Base-by-base conservation (phyloP, 2,329 filamentous ascomycete species). In the Monosporascus sp. region DNA sequence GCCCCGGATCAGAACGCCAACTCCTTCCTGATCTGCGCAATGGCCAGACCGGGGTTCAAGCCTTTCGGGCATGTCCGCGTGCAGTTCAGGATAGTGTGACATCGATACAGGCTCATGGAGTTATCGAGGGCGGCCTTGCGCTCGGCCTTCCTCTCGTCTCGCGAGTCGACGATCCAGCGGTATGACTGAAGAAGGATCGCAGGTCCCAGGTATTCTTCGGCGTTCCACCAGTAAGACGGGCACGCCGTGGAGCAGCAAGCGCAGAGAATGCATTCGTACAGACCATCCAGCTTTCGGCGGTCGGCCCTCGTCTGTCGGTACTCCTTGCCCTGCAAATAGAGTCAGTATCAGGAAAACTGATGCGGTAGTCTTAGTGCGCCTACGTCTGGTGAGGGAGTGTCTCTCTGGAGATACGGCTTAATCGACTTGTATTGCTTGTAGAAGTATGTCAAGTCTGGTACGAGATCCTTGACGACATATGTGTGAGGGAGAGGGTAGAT, bases 371-470 rank as follows among this genome's bases (percentile, higher is more conserved):
- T 46, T 39, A 48, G 47, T 62, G 24, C 63, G 53, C 88, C 71
- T 82, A 95, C 90, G 70, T 97, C 89, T 62, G 85, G 83, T 44
- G 90, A 78, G 52, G 89, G 87, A 27, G 90, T 94, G 59, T 92
- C 87, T 68, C 91, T 85, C 79, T 97, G 94, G 51, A 99, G 85
- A 73, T 96, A 99, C 44, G 94, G 94, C 85, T 97, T 96, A 77
- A 99, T 97, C 17, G 92, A 97, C 78, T 97, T 96, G 84, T 99
- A 99, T 81, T 99, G 94, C 83, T 97, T 97, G 85, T 99, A 99
- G 79, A 99, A 97, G 69, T 94, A 89, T 58, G 94, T 99, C 78
- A 99, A 79, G 71, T 99, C 94, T 55, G 94, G 93, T 37, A 99
- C 94, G 58, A 99, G 85, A 72, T 99, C 94, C 84, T 97, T 99